Evolutionary conservation across 805 yeast species (phyloP), one percentile per base, ranked within the genome.

Genomic region (Lipomyces spencermartinsiae): DNA sequence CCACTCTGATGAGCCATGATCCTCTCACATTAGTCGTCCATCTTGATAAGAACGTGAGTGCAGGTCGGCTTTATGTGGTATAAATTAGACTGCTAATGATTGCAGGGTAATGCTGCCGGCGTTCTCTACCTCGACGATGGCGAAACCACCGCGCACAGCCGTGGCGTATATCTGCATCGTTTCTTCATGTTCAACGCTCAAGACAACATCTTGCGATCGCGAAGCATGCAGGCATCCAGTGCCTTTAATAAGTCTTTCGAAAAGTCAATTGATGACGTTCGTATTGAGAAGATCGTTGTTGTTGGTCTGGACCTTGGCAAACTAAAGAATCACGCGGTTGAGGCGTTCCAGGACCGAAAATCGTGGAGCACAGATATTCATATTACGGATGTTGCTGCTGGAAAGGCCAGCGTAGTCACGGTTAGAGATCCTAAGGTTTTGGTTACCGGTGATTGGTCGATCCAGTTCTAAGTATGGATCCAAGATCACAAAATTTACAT

Each of bases 91-190:
- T 16, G 25, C 56, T 53, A 25, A 53, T 12, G 34, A 25, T 31
- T 12, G 12, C 16, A 53, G 56, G 88, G 87, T 0, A 71, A 73
- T 6, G 92, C 93, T 0, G 77, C 78, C 0, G 90, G 91, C 1
- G 77, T 79, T 19, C 76, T 93, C 39, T 93, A 93, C 76, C 78
- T 90, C 49, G 98, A 93, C 77, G 98, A 93, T 78, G 97, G 97
- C 16, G 90, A 88, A 73, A 83, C 93, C 0, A 91, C 84, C 72
- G 84, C 81, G 57, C 87, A 87, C 75, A 69, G 77, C 39, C 72
- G 79, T 1, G 90, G 89, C 6, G 87, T 86, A 34, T 88, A 70
- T 73, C 63, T 86, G 2, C 76, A 80, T 57, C 74, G 86, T 1
- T 73, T 80, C 1, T 82, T 91, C 43, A 59, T 64, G 63, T 71